These are phyloP conservation scores for Taiozyma sp. DNA, from an alignment of 1,139 yeast species.

Conservation along the genomic window DNA sequence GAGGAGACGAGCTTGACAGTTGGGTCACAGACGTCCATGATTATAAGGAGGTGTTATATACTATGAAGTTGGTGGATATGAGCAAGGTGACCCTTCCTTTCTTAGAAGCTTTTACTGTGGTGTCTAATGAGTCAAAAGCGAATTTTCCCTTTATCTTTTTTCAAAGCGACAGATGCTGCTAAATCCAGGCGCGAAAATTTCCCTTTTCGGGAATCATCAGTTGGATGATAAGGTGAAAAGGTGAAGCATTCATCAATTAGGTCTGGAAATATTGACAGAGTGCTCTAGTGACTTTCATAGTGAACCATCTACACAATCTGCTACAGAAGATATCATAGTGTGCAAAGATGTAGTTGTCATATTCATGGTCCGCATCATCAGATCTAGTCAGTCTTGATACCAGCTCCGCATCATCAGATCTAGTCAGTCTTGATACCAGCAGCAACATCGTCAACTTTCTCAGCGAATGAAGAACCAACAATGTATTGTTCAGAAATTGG, in stretches of 20 bases:
- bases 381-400: constrained; percentile 15
- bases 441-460: constrained; percentile 33
- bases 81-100: no score
- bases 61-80: no score
- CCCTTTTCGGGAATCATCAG: not conserved
- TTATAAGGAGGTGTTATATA: not conserved
- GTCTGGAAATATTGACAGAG: not conserved
- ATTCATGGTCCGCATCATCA: not conserved
- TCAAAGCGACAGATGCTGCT: not conserved
- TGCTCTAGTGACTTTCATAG: not conserved
- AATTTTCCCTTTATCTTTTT: not conserved
- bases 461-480: constrained; percentile 8
- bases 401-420: constrained; percentile 18
- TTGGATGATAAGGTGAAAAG: no score
- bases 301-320: no score
- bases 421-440: constrained; percentile 24
- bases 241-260: no score
- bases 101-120: no score
- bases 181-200: not conserved
- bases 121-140: not conserved
- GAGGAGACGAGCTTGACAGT: constrained; percentile 24
- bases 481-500: constrained; percentile 63
- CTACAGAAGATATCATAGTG: not conserved
- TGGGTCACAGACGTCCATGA: constrained; percentile 7
- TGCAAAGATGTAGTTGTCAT: not conserved